These are phyloP conservation scores for Cyberlindnera subsufficiens DNA, from an alignment of 805 yeast species.

Conservation along the genomic window DNA sequence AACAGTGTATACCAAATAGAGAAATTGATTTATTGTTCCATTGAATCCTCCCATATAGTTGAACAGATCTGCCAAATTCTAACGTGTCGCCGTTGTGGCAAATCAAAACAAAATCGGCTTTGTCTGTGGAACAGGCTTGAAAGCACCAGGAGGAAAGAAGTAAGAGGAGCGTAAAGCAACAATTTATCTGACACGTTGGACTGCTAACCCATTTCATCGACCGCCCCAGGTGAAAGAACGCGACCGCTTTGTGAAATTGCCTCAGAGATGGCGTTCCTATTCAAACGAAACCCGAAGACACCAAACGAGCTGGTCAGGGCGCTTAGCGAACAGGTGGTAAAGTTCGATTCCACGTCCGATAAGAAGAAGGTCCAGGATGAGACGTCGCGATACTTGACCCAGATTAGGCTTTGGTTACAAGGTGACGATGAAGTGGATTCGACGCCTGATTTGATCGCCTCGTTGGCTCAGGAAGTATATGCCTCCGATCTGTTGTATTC, in stretches of 20 bases:
- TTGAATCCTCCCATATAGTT: no score
- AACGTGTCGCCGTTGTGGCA: no score
- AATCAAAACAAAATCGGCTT: no score
- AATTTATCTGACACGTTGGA: no score
- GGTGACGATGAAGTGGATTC: conserved; percentile 65
- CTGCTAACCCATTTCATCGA: no score
- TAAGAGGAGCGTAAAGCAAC: no score
- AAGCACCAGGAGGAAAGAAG: no score
- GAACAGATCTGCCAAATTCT: no score
- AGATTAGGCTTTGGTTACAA: conserved; percentile 57
- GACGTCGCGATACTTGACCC: conserved; percentile 55
- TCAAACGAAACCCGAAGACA: conserved; percentile 85
- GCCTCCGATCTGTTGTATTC: conserved; percentile 60
- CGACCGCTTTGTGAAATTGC: not conserved
- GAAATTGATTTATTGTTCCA: not conserved
- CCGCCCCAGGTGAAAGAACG: no score
- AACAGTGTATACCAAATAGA: not conserved
- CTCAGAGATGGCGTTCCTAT: conserved; percentile 51
- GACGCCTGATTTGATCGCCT: conserved; percentile 46
- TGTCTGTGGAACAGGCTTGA: no score
- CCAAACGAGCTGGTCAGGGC: conserved; percentile 79
- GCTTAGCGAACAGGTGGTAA: conserved; percentile 65
- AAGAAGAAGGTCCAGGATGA: conserved; percentile 62
- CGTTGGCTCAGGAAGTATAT: conserved; percentile 75
- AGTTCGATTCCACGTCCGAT: conserved; percentile 35